A percentile compares a stretch with the other conserved stretches of the same genome.
Evolutionary conservation across 306 rosid species (phyloP).

Genomic region (Vigna radiata): DNA sequence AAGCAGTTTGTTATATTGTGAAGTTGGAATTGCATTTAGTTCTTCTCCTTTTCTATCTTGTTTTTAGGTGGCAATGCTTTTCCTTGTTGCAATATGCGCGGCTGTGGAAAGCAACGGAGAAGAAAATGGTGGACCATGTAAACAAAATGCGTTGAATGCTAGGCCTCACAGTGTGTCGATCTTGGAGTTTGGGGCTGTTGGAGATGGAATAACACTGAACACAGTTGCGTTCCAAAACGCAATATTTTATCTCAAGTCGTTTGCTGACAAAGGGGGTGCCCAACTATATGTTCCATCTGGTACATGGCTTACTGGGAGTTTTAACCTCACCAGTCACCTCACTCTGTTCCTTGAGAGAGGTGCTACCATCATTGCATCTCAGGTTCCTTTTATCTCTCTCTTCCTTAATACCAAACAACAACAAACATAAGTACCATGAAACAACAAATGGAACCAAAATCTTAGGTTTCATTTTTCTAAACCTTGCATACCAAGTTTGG

Average conservation of each 20-base stretch:
- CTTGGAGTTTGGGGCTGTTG: conserved; percentile 74
- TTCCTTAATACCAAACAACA: not conserved
- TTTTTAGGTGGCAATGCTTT: conserved; percentile 52
- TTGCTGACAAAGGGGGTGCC: conserved; percentile 77
- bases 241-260: conserved; percentile 57
- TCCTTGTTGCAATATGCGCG: conserved; percentile 45
- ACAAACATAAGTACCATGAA: not conserved
- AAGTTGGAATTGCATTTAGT: conserved; percentile 8
- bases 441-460: not conserved
- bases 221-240: conserved; percentile 54
- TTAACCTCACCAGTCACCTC: conserved; percentile 71
- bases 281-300: conserved; percentile 70
- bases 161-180: conserved; percentile 74
- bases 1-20: not conserved
- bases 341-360: conserved; percentile 69
- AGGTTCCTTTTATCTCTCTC: conserved; percentile 45
- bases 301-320: conserved; percentile 72
- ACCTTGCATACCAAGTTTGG: not conserved
- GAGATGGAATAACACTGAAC: conserved; percentile 71
- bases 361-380: conserved; percentile 65
- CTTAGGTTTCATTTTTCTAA: not conserved
- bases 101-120: conserved; percentile 42
- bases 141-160: conserved; percentile 39
- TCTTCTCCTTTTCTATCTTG: conserved; percentile 15
- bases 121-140: conserved; percentile 47